phyloP scores from a whole-genome alignment of 768 basidiomycete genomes.

The Cantharellus cinnabarinus region DNA sequence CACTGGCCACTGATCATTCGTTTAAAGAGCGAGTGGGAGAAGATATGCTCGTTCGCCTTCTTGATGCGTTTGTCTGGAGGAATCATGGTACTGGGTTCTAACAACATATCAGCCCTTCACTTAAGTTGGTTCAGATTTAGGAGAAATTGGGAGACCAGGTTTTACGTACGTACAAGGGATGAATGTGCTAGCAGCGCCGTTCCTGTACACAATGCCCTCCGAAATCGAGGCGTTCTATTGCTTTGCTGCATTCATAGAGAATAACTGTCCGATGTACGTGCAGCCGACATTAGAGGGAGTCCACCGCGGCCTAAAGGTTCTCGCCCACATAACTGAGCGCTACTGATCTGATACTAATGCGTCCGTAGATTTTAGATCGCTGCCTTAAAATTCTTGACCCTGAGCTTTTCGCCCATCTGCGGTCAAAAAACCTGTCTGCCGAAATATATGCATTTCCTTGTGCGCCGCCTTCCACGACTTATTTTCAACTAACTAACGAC shows the following conservation, averaged over 20 bases:
- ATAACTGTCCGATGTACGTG: slow-evolving; percentile 87
- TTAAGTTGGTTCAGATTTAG: slow-evolving; percentile 30
- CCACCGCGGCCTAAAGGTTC: slow-evolving; percentile 78
- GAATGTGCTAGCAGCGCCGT: slow-evolving; percentile 97
- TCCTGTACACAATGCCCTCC: slow-evolving; percentile 91
- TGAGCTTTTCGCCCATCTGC: slow-evolving; percentile 59
- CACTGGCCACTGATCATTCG: slow-evolving; percentile 88
- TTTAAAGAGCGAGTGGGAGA: slow-evolving; percentile 95
- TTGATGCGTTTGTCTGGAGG: slow-evolving; percentile 97
- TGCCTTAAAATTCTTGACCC: slow-evolving; percentile 85
- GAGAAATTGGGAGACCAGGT: slow-evolving; percentile 35
- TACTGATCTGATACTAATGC: background rate
- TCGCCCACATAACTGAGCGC: slow-evolving; percentile 9
- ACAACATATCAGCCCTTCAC: background rate
- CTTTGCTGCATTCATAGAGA: slow-evolving; percentile 91
- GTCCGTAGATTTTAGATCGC: slow-evolving; percentile 41
- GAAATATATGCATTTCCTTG: slow-evolving; percentile 97
- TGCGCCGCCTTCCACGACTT: slow-evolving; percentile 20
- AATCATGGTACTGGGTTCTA: slow-evolving; percentile 41
- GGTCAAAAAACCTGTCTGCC: slow-evolving; percentile 80
- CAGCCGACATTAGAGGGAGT: slow-evolving; percentile 92
- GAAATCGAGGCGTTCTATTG: slow-evolving; percentile 97
- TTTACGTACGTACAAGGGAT: slow-evolving; percentile 98
- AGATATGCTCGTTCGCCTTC: slow-evolving; percentile 86
- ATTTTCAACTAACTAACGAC: background rate